A percentile compares a stretch with the other conserved stretches of the same genome.
Evolutionary conservation across 768 basidiomycete species (phyloP).

Genomic region (Lactarius sp.): DNA sequence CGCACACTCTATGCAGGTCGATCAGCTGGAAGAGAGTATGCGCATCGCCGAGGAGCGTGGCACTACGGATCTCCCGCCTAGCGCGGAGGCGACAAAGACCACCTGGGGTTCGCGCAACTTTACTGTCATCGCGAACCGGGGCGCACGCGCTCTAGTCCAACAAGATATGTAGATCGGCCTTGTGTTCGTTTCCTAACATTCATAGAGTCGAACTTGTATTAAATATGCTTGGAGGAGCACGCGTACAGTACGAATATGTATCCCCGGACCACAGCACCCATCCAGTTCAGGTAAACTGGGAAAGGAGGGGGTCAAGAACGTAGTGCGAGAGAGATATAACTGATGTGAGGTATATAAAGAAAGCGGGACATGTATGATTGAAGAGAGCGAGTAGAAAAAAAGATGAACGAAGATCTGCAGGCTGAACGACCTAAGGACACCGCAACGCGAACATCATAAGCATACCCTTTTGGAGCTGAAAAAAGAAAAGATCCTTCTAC

Average conservation of each 20-base stretch:
- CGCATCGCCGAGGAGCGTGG: constrained; percentile 51
- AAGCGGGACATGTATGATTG: not conserved
- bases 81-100: constrained; percentile 39
- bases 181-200: not conserved
- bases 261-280: not conserved
- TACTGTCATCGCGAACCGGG: constrained; percentile 47
- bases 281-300: too few relatives aligned
- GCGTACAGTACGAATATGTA: not conserved
- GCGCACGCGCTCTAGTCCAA: not conserved
- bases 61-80: constrained; percentile 42
- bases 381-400: not conserved
- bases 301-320: not conserved
- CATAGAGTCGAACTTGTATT: not conserved
- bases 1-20: constrained; percentile 36
- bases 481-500: not conserved
- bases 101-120: constrained; percentile 39
- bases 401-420: not conserved
- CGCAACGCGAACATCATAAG: not conserved
- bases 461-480: not conserved
- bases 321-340: not conserved
- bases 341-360: not conserved
- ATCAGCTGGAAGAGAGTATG: constrained; percentile 49
- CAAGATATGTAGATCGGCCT: not conserved
- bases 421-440: not conserved
- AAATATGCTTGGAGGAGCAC: not conserved